These are phyloP conservation scores for Fomitopsis pinicola DNA, from an alignment of 1,284 basidiomycete species.

Conservation along the genomic window DNA sequence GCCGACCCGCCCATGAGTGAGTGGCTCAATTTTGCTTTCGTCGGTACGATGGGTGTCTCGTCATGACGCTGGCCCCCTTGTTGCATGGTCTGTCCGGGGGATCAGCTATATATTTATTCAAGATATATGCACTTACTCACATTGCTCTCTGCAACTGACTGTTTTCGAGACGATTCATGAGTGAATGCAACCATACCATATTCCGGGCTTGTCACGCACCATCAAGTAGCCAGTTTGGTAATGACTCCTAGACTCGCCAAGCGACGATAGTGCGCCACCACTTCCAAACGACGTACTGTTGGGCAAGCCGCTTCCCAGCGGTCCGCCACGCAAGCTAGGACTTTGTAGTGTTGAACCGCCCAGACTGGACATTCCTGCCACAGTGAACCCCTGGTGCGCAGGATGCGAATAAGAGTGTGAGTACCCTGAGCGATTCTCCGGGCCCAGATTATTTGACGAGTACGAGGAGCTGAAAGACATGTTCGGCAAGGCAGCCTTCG, in stretches of 20 bases:
- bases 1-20: conserved; percentile 55
- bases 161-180: neutral
- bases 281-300: conserved; percentile 20
- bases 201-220: conserved; percentile 35
- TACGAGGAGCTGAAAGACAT: conserved; percentile 20
- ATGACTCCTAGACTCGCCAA: conserved; percentile 57
- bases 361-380: conserved; percentile 26
- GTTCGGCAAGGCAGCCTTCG: neutral
- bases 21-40: conserved; percentile 73
- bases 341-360: conserved; percentile 14
- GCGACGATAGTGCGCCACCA: conserved; percentile 10
- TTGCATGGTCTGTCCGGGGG: conserved; percentile 39
- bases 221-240: conserved; percentile 76
- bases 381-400: conserved; percentile 22
- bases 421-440: conserved; percentile 19
- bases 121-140: conserved; percentile 27
- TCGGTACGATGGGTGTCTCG: conserved; percentile 65
- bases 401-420: conserved; percentile 26
- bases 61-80: conserved; percentile 59
- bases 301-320: conserved; percentile 16
- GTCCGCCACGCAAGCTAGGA: conserved; percentile 19
- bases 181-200: neutral
- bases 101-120: neutral
- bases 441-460: conserved; percentile 9
- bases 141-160: conserved; percentile 60